Evolutionary conservation across 345 rosid genomes (phyloP).

Genomic region (Pistacia atlantica): DNA sequence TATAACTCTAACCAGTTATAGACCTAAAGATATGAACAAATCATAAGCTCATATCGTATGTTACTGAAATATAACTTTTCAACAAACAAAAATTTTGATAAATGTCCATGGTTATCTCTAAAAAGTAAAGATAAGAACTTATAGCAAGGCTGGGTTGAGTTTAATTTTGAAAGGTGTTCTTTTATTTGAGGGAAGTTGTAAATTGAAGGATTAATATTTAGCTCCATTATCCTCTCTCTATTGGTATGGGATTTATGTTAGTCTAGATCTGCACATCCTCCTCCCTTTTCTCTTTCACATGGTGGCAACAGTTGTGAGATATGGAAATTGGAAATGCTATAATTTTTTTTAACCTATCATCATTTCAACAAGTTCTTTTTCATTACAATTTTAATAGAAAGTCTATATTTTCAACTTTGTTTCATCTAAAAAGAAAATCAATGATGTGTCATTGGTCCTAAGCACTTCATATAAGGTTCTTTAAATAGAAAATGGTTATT

Average conservation of each 20-base stretch:
- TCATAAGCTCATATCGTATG: neutral
- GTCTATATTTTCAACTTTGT: too few relatives aligned
- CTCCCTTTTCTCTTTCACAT: too few relatives aligned
- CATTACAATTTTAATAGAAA: too few relatives aligned
- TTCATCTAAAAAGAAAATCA: too few relatives aligned
- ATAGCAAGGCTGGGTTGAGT: neutral
- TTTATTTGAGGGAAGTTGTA: neutral
- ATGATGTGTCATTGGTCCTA: too few relatives aligned
- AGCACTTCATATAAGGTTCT: neutral
- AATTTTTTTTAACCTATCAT: too few relatives aligned
- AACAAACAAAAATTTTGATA: neutral
- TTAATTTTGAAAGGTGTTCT: conserved; percentile 1
- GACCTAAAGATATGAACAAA: neutral
- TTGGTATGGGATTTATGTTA: too few relatives aligned
- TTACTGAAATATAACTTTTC: neutral
- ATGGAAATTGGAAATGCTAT: too few relatives aligned
- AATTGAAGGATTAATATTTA: neutral
- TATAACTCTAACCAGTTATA: neutral
- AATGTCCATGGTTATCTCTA: conserved; percentile 1
- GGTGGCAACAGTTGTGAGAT: too few relatives aligned
- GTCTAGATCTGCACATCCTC: too few relatives aligned
- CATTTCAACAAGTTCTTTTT: too few relatives aligned
- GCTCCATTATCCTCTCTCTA: too few relatives aligned
- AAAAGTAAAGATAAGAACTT: neutral
- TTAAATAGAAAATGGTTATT: neutral